phyloP scores from a whole-genome alignment of 352 stramenopile genomes.

The Pythium periplocum region DNA sequence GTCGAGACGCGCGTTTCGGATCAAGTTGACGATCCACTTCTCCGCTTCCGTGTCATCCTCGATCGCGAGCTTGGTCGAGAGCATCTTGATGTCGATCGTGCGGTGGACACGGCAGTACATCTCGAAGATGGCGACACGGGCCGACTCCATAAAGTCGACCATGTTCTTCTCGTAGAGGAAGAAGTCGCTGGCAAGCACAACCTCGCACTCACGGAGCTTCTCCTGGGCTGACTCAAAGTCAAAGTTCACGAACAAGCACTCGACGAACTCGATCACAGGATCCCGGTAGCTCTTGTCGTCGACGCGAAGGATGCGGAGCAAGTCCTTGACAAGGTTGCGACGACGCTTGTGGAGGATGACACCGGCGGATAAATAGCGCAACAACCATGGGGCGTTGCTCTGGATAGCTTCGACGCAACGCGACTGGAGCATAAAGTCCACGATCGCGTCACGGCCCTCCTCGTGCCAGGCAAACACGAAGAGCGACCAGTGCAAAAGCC shows the following conservation, averaged over 20 bases:
- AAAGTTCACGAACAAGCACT: conserved; percentile 97
- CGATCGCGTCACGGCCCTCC: conserved; percentile 94
- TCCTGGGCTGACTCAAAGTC: conserved; percentile 98
- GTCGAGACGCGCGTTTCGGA: conserved; percentile 95
- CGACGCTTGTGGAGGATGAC: conserved; percentile 97
- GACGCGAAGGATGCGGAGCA: conserved; percentile 94
- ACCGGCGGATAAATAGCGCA: conserved; percentile 95
- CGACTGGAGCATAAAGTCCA: conserved; percentile 95
- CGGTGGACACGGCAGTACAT: conserved; percentile 99
- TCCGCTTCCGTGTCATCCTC: conserved; percentile 94
- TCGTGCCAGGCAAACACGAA: conserved; percentile 93
- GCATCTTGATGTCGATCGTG: conserved; percentile 97
- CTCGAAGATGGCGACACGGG: conserved; percentile 98
- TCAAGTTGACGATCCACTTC: conserved; percentile 99
- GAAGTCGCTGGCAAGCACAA: conserved; percentile 95
- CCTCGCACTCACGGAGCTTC: conserved; percentile 91
- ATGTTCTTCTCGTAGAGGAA: conserved; percentile 96
- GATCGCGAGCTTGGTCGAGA: conserved; percentile 97
- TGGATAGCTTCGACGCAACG: conserved; percentile 96
- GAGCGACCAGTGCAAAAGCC: conserved; percentile 98
- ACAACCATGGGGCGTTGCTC: conserved; percentile 97
- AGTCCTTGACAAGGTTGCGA: conserved; percentile 90
- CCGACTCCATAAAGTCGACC: conserved; percentile 98
- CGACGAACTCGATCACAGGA: conserved; percentile 93
- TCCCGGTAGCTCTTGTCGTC: conserved; percentile 82